Evolutionary conservation across 192 early-diverging fungal species (phyloP), one percentile per base, ranked within the genome.

Genomic region (Nowakowskiella sp.): DNA sequence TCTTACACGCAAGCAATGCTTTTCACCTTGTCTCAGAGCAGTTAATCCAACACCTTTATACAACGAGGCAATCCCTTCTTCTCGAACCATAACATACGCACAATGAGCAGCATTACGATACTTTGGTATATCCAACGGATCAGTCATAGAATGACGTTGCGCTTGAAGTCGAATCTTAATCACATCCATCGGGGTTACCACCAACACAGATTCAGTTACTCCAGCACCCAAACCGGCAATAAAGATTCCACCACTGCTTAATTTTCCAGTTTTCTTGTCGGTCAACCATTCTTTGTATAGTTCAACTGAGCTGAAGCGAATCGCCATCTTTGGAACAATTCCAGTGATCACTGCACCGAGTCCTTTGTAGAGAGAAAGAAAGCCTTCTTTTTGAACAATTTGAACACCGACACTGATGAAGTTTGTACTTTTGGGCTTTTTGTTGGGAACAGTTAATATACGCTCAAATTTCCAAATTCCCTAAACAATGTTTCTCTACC

Each of bases 301-400:
- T 68, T 98, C 91, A 60, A 98, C 95, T 44, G 87, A 90, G 4
- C 86, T 88, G 74, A 98, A 98, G 42, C 94, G 86, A 62, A 98
- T 98, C 22, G 92, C 94, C 91, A 96, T 95, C 77, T 98, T 98
- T 60, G 94, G 94, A 10, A 98, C 90, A 57, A 98, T 98, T 31
- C 94, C 92, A 2, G 90, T 78, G 8, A 92, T 85, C 1, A 98
- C 92, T 6, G 94, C 94, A 29, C 92, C 92, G 8, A 98, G 78
- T 52, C 95, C 95, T 76, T 95, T 94, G 85, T 98, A 98, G 3
- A 98, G 82, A 1, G 85, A 87, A 28, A 91, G 67, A 25, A 89
- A 70, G 13, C 90, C 89, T 63, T 98, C 95, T 55, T 83, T 87
- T 56, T 76, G 70, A 5, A 89, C 80, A 50, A 96, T 98, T 44